A percentile compares a stretch with the other conserved stretches of the same genome.
phyloP scores from a whole-genome alignment of 345 rosid genomes.

The Syzygium aqueum region DNA sequence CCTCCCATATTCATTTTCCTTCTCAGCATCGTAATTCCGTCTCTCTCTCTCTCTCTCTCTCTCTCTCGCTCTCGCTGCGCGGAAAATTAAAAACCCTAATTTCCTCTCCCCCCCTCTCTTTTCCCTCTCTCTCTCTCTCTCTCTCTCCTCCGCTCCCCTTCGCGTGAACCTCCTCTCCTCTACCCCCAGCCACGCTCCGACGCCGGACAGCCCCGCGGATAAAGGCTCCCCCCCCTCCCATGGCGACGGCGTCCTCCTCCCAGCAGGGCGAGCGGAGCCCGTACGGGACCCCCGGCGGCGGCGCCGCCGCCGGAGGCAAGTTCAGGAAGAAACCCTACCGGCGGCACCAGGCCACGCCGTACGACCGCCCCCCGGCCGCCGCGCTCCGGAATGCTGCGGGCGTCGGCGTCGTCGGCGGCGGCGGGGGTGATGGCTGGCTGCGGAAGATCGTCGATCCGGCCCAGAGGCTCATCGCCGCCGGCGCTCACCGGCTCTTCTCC shows the following conservation, averaged over 20 bases:
- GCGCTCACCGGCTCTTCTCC: slow-evolving; percentile 69
- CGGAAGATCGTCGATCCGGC: slow-evolving; percentile 93
- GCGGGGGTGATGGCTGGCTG: slow-evolving; percentile 48
- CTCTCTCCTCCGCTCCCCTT: background rate
- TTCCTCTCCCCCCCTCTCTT: background rate
- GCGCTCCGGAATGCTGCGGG: slow-evolving; percentile 31
- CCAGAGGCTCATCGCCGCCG: slow-evolving; percentile 57
- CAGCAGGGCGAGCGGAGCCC: background rate
- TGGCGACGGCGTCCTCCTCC: background rate
- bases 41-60: background rate
- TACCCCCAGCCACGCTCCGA: background rate
- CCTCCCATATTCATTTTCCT: background rate
- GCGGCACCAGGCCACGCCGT: slow-evolving; percentile 52
- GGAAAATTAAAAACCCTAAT: background rate
- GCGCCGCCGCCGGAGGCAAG: background rate
- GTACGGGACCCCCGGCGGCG: background rate
- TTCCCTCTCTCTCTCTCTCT: no score
- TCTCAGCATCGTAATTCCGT: background rate
- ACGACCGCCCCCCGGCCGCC: slow-evolving; percentile 56
- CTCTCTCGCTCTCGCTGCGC: background rate
- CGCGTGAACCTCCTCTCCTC: background rate
- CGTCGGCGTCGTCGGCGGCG: slow-evolving; percentile 8
- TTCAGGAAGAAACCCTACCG: slow-evolving; percentile 29
- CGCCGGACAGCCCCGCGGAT: background rate
- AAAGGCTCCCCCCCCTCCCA: background rate